These are phyloP conservation scores for Colletotrichum echinochloae DNA, from an alignment of 2,329 filamentous ascomycete species.

Conservation along the genomic window DNA sequence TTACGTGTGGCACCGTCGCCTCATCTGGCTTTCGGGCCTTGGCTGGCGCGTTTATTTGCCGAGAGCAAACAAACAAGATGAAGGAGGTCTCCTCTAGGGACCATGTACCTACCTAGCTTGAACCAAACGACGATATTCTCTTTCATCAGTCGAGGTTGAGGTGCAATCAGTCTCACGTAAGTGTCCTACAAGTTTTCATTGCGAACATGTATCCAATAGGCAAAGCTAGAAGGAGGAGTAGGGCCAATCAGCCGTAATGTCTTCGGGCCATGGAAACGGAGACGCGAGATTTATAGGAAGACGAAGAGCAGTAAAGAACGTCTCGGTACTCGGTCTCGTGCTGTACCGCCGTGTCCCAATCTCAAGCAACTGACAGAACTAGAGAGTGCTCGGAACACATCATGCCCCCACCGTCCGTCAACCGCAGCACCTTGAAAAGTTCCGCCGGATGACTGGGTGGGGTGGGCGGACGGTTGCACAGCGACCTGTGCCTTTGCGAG, in stretches of 20 bases:
- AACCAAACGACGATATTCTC: neutral
- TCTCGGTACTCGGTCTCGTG: neutral
- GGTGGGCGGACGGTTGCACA: neutral
- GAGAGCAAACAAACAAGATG: neutral
- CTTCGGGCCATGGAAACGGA: neutral
- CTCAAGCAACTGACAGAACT: neutral
- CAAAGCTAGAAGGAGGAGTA: neutral
- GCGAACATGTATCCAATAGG: neutral
- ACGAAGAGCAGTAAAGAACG: neutral
- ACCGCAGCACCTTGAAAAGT: neutral
- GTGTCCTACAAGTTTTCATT: neutral
- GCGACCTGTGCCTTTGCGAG: neutral
- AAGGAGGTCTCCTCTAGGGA: neutral
- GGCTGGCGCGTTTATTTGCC: constrained; percentile 14
- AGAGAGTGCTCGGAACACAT: neutral
- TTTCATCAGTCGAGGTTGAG: neutral
- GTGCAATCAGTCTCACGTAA: neutral
- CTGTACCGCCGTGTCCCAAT: too few relatives aligned
- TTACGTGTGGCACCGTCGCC: constrained; percentile 5
- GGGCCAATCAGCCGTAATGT: neutral
- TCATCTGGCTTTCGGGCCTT: constrained; percentile 19
- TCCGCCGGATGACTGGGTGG: neutral
- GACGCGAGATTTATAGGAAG: neutral
- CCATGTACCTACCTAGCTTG: neutral
- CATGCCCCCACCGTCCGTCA: neutral